Evolutionary conservation across 345 rosid species (phyloP), one percentile per base, ranked within the genome.

Genomic region (Citrus glauca): DNA sequence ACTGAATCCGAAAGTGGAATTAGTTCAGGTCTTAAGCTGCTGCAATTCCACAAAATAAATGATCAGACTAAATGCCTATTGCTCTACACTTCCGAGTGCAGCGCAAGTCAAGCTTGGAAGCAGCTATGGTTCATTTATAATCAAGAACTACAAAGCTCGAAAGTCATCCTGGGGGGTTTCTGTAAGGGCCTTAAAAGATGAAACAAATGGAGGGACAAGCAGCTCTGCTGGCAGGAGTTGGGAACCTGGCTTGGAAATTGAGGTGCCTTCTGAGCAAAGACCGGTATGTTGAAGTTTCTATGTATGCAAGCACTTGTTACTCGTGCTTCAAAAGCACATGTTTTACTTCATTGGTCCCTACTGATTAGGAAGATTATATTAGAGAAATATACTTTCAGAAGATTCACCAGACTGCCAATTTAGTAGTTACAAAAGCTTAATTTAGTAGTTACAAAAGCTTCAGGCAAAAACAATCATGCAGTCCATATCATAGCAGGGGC

Each of bases 221-320:
- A 85, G 91, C 79, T 89, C 84, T 32, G 84, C 90, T 1, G 94
- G 93, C 66, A 85, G 81, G 74, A 91, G 92, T 78, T 95, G 98
- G 99, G 90, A 95, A 28, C 98, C 98, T 1, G 91, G 94, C 78
- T 84, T 87, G 10, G 99, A 95, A 84, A 90, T 91, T 61, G 86
- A 84, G 80, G 98, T 95, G 74, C 99, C 98, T 42, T 92, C 87
- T 25, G 99, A 95, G 78, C 98, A 95, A 87, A 87, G 98, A 68
- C 98, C 98, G 77, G 99, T 92, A 79, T 65, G 92, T 87, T 60
- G 35, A 27, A 35, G 10, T 27, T 25, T 37, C 10, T 33, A 16
- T 50, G 9, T 38, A 22, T 75, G 35, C 69, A 69, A 71, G 60
- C 42, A 35, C 27, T 66, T 25, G 50, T 30, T 6, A 67, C 74